These are phyloP conservation scores for Suillus americanus DNA, from an alignment of 768 basidiomycete species.

Conservation along the genomic window DNA sequence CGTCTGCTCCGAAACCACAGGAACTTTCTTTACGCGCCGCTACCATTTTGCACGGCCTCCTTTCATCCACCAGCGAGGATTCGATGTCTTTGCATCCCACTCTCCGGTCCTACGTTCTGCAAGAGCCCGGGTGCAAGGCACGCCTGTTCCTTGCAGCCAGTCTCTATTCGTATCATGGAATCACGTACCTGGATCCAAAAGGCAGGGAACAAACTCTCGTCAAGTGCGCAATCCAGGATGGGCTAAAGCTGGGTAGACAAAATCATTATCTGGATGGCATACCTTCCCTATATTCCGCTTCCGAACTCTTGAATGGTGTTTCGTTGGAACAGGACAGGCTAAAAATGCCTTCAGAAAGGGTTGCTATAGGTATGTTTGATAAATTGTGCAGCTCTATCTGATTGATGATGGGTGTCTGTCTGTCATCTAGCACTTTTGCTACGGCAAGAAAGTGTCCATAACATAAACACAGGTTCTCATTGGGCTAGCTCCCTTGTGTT, in stretches of 20 bases:
- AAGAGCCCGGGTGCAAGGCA: slow-evolving; percentile 37
- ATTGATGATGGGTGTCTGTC: not conserved
- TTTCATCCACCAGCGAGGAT: slow-evolving; percentile 25
- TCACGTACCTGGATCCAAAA: slow-evolving; percentile 65
- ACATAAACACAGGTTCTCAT: slow-evolving; percentile 54
- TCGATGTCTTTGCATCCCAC: slow-evolving; percentile 46
- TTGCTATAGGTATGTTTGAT: slow-evolving; percentile 51
- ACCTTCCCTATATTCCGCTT: slow-evolving; percentile 61
- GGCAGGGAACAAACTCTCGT: slow-evolving; percentile 57
- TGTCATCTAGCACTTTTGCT: slow-evolving; percentile 57
- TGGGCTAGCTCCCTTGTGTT: slow-evolving; percentile 78
- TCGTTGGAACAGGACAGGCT: slow-evolving; percentile 35
- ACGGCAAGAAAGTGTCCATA: slow-evolving; percentile 66
- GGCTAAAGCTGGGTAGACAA: slow-evolving; percentile 79
- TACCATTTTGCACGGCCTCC: slow-evolving; percentile 54
- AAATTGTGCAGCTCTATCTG: not conserved
- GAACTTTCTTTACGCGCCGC: slow-evolving; percentile 53
- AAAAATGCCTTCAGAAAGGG: slow-evolving; percentile 46
- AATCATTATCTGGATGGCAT: slow-evolving; percentile 78
- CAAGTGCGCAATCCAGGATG: slow-evolving; percentile 76
- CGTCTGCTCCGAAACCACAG: slow-evolving; percentile 39
- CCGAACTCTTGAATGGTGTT: slow-evolving; percentile 38
- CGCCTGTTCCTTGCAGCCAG: slow-evolving; percentile 80
- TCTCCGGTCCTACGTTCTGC: slow-evolving; percentile 33
- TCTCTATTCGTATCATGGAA: slow-evolving; percentile 65